Evolutionary conservation across 495 filamentous ascomycete species (phyloP).

Genomic region (Astrothelium subdiscretum): DNA sequence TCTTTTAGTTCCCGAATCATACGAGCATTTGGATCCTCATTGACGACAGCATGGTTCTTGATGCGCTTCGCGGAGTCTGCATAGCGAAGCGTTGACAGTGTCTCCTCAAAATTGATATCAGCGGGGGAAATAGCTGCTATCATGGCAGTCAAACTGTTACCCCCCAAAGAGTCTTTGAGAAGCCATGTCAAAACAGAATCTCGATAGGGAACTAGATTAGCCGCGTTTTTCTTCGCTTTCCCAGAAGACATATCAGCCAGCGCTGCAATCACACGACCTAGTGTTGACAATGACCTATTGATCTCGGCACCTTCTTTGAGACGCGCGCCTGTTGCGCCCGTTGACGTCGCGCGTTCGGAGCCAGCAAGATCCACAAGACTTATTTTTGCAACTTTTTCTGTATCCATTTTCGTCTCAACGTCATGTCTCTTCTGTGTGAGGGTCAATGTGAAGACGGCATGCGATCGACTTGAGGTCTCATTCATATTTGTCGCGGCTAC

Average conservation of each 20-base stretch:
- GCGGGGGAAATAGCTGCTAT: slow-evolving; percentile 97
- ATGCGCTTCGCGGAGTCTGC: slow-evolving; percentile 97
- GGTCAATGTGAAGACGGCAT: slow-evolving; percentile 95
- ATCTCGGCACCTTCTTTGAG: slow-evolving; percentile 99
- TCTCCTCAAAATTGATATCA: slow-evolving; percentile 99
- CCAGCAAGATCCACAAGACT: slow-evolving; percentile 96
- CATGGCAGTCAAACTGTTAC: slow-evolving; percentile 99
- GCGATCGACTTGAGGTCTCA: slow-evolving; percentile 94
- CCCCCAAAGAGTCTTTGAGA: slow-evolving; percentile 91
- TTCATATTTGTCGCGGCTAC: slow-evolving; percentile 99
- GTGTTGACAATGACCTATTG: slow-evolving; percentile 89
- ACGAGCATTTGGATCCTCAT: slow-evolving; percentile 95
- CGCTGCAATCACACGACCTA: slow-evolving; percentile 96
- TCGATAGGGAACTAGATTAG: slow-evolving; percentile 84
- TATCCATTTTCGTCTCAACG: slow-evolving; percentile 85
- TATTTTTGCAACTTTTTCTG: slow-evolving; percentile 96
- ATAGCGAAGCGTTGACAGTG: slow-evolving; percentile 87
- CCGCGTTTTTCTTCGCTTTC: slow-evolving; percentile 71
- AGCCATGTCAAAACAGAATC: slow-evolving; percentile 96
- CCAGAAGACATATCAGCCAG: slow-evolving; percentile 81
- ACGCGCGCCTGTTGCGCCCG: slow-evolving; percentile 87
- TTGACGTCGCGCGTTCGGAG: slow-evolving; percentile 91
- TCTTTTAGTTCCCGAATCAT: slow-evolving; percentile 99
- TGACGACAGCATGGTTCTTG: slow-evolving; percentile 99
- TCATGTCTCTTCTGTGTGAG: slow-evolving; percentile 92